A percentile compares a stretch with the other conserved stretches of the same genome.
Evolutionary conservation across 2,329 filamentous ascomycete species (phyloP).

Genomic region (Cordyceps javanica): DNA sequence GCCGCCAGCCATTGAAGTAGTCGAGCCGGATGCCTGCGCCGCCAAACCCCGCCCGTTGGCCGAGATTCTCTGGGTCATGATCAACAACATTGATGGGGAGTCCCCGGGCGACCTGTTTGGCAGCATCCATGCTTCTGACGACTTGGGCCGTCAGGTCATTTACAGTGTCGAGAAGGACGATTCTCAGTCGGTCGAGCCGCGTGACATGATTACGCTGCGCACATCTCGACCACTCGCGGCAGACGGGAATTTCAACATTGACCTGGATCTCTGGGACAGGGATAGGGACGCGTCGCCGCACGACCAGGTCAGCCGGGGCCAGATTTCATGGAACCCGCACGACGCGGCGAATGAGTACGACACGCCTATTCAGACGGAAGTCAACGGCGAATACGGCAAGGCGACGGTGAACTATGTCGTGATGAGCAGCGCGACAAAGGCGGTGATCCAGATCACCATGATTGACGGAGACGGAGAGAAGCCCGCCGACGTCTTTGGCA

Average conservation of each 20-base stretch:
- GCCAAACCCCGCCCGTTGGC: neutral
- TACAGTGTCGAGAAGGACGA: neutral
- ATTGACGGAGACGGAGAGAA: conserved; percentile 12
- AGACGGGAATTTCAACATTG: neutral
- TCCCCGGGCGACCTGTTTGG: conserved; percentile 10
- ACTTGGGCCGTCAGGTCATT: neutral
- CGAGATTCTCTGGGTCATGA: conserved; percentile 8
- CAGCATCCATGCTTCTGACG: neutral
- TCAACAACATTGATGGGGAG: conserved; percentile 11
- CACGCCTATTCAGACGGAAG: neutral
- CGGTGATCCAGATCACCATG: neutral
- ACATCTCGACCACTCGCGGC: neutral
- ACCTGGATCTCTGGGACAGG: neutral
- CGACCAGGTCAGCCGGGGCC: neutral
- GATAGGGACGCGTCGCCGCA: neutral
- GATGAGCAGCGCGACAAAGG: neutral
- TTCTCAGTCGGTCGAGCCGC: neutral
- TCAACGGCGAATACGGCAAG: conserved; percentile 6
- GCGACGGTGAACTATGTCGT: conserved; percentile 8
- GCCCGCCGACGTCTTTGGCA: conserved; percentile 9
- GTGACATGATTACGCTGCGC: neutral
- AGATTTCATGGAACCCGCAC: neutral
- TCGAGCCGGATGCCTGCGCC: neutral
- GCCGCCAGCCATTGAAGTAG: neutral
- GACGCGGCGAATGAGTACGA: neutral